Evolutionary conservation across 208 protist species (phyloP), one percentile per base, ranked within the genome.

Genomic region (Tritrichomonas musculus): DNA sequence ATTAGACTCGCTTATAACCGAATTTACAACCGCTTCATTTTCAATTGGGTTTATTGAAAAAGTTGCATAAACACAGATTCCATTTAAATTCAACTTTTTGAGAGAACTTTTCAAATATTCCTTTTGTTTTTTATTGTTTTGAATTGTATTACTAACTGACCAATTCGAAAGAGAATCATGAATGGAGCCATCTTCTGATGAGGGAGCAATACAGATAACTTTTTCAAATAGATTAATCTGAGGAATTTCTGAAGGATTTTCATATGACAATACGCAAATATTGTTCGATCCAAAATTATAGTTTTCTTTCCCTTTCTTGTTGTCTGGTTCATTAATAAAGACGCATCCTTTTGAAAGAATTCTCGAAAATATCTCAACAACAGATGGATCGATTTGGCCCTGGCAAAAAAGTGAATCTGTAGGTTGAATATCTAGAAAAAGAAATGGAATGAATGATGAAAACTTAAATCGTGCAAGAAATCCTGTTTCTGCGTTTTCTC

Each of bases 41-140:
- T 96, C 96, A 65, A 96, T 50, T n/a, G 96, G 96, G 53, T 94
- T 96, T 20, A 96, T 55, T 25, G 93, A 95, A 93, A 95, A 96
- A 0, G 96, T 96, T 9, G 95, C 95, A 93, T 96, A 96, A 39
- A 96, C 95, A 9, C 96, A 72, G 0, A 77, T 14, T 27, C 95
- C 95, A 0, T 95, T 50, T 27, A 44, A 93, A 0, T 64, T 53
- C 27, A 93, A 77, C 55, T 95, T 88, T 30, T 93, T 30, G 1
- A 50, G 30, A 25, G 80, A 72, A 30, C 93, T 73, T 25, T 41
- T 17, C 33, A 93, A 93, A 39, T 94, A 93, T 53, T 94, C 33
- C 9, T 92, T 41, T 92, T 96, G 95, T 1, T 94, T 36, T 13
- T 66, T 44, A 88, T 96, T 95, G 5, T 95, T 39, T 20, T 39